Base-by-base conservation (phyloP, 441 rosid genomes). In the Mallotus repandus region DNA sequence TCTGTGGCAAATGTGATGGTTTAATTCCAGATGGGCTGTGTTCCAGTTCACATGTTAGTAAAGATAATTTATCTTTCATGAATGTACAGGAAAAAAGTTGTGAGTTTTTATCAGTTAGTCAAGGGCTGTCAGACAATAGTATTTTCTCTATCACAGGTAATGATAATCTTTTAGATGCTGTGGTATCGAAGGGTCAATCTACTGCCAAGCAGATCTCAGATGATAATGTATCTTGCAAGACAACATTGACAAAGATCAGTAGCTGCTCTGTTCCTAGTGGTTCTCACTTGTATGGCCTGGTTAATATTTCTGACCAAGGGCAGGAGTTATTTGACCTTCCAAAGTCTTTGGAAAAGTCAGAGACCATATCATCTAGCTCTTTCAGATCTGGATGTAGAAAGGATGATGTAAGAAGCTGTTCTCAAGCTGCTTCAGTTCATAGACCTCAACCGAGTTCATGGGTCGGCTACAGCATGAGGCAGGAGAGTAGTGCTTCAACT, bases 101-200 rank as follows among this genome's bases (percentile, higher is more conserved):
- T 50, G 86, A 74, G 64, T 69, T 85, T 72, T 79, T 76, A 71
- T 75, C 89, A 35, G 76, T 73, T 12, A 79, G 81, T 19, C 81
- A 78, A 53, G 83, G 77, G 60, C 55, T 75, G 71, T 82, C 85
- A 15, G 86, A 78, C 54, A 73, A 59, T 72, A 74, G 76, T 66
- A 54, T 78, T 57, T 72, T 77, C 75, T 81, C 85, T 49, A 80
- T 68, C 13, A 52, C 55, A 41, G 87, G 83, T 52, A 72, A 84
- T 11, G 97, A 89, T 78, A 77, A 96, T 86, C 94, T 96, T 76
- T 79, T 96, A 81, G 99, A 93, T 81, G 99, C 99, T 18, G 97
- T 96, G 57, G 97, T 96, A 66, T 87, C 95, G 2, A 83, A 85
- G 74, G 93, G 87, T 49, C 80, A 83, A 45, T 80, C 90, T 55